Conservation (phyloP, 169 alveolate species). For the Plasmodium chabaudi region DNA sequence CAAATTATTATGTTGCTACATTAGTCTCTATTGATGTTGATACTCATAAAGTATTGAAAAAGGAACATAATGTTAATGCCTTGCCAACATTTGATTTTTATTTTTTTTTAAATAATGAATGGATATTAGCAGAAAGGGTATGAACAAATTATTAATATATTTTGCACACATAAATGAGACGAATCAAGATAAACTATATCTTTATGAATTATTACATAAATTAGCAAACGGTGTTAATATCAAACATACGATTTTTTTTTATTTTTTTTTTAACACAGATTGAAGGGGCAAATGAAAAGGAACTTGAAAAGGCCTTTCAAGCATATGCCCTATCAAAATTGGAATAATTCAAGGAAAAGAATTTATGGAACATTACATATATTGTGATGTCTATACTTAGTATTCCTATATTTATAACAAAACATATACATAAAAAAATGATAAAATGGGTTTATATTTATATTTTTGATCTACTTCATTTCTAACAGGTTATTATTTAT, state of each 20-base stretch:
- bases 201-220: too few relatives aligned
- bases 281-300: constrained; percentile 40
- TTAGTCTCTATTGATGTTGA: constrained; percentile 63
- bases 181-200: too few relatives aligned
- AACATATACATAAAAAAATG: too few relatives aligned
- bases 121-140: constrained; percentile 53
- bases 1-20: constrained; percentile 18
- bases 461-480: too few relatives aligned
- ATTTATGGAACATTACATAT: too few relatives aligned
- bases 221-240: too few relatives aligned
- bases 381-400: too few relatives aligned
- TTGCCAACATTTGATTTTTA: constrained; percentile 64
- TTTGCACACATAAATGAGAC: background rate
- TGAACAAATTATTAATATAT: background rate
- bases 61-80: constrained; percentile 31
- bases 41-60: constrained; percentile 17
- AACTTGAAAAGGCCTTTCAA: constrained; percentile 22
- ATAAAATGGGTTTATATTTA: too few relatives aligned
- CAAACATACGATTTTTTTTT: background rate
- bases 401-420: too few relatives aligned
- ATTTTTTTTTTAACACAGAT: constrained; percentile 13
- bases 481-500: too few relatives aligned
- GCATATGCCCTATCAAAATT: background rate
- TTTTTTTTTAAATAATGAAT: constrained; percentile 41
- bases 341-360: background rate